These are phyloP conservation scores for Corallochytrium limacisporum DNA, from an alignment of 78 protist genomes.

Conservation along the genomic window DNA sequence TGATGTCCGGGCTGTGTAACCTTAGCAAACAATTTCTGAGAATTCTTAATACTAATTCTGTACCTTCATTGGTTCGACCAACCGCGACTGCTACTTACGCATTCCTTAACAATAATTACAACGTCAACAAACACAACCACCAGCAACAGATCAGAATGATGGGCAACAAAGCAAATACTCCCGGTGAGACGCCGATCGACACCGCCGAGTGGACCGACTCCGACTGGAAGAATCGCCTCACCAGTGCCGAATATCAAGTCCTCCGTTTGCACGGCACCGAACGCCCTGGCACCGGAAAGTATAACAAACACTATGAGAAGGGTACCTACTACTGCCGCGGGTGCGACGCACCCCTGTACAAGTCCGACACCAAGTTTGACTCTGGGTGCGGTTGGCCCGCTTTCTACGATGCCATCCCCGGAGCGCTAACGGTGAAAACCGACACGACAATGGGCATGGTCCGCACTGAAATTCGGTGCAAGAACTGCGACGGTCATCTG, in stretches of 20 bases:
- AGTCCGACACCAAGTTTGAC: conserved; percentile 32
- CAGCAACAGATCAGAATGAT: no score
- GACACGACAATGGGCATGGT: conserved; percentile 47
- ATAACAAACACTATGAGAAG: conserved; percentile 6
- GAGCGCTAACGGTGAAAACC: conserved; percentile 28
- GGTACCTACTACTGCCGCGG: conserved; percentile 38
- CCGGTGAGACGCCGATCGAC: no score
- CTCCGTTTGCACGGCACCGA: conserved; percentile 13
- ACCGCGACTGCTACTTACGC: no score
- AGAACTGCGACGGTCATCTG: conserved; percentile 63
- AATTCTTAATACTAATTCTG: no score
- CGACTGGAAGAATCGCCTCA: not conserved
- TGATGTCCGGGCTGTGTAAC: no score
- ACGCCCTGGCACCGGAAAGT: conserved; percentile 8
- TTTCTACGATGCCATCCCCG: conserved; percentile 36
- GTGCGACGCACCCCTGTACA: conserved; percentile 39
- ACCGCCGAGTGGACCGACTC: not conserved
- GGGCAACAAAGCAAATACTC: no score
- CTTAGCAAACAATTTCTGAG: no score
- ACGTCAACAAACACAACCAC: no score
- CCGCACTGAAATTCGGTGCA: conserved; percentile 59
- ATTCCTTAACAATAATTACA: no score
- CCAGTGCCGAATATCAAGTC: not conserved
- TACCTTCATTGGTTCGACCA: no score
- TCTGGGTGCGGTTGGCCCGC: conserved; percentile 78